Base-by-base conservation (phyloP, 2,329 filamentous ascomycete genomes). In the Ramichloridium luteum region DNA sequence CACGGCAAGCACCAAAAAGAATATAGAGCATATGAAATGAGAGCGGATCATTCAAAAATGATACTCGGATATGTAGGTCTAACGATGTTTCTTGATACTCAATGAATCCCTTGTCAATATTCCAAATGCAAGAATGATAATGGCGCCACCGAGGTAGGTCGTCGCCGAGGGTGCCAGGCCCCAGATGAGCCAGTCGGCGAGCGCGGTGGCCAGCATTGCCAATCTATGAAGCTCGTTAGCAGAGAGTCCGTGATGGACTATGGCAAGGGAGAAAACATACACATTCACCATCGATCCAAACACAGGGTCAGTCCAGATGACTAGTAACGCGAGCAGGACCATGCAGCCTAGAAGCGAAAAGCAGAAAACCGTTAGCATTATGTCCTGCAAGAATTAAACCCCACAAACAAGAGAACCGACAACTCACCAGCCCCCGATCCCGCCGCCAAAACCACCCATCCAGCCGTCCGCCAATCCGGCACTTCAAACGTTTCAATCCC, bases 221-320 rank as follows among this genome's bases (percentile, higher is more conserved):
- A 54, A 31, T 8, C 41, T 45, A 30, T 23, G 5, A 2, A 27
- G 4, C 5, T n/a, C 4, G 30, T 45, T 23, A 45, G 40, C 28
- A n/a, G n/a, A 13, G 15, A 11, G 9, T 13, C 11, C 6, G 20
- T 15, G 11, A 12, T 11, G 25, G 13, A 20, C 9, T n/a, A 6
- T 20, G n/a, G 16, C 12, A 6, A 11, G 5, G 10, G 16, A 12
- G 9, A 16, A 9, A 6, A 40, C 44, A 38, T 29, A 45, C 35
- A 54, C 49, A 15, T 51, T 53, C n/a, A 48, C 49, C 38, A 54
- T 50, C 6, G 42, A 47, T 10, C 47, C 50, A 28, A 54, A 54
- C 18, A 54, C 45, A 3, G 51, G 51, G 30, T 47, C 49, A 4
- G 51, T 54, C 51, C 51, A 54, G 27, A 51, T 48, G 6, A 54